Conservation (phyloP, 169 alveolate species). For the Theileria parva region DNA sequence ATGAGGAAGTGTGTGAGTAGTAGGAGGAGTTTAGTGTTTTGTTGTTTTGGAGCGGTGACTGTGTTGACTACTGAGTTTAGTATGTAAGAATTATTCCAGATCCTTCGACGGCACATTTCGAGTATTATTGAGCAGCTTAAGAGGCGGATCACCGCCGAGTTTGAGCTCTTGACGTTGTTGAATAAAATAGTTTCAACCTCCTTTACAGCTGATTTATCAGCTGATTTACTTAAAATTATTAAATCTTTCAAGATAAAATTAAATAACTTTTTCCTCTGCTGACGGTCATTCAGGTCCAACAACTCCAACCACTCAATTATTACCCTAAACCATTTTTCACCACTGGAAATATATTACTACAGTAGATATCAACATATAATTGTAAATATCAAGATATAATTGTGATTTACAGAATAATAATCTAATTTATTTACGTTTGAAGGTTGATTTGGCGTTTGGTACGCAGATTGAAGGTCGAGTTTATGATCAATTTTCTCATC, state of each 20-base stretch:
- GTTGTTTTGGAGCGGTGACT: neutral
- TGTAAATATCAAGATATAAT: too few species aligned
- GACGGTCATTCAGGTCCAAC: slow-evolving; percentile 54
- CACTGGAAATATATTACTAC: too few species aligned
- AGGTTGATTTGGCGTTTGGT: slow-evolving; percentile 49
- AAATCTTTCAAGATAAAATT: slow-evolving; percentile 47
- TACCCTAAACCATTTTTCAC: slow-evolving; percentile 12
- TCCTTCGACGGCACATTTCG: slow-evolving; percentile 65
- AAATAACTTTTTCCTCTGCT: slow-evolving; percentile 38
- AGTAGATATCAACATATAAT: too few species aligned
- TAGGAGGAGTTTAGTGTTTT: neutral
- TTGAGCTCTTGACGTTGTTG: slow-evolving; percentile 15
- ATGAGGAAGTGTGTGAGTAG: slow-evolving; percentile 40
- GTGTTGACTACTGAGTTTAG: slow-evolving; percentile 56
- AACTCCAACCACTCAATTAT: slow-evolving; percentile 54
- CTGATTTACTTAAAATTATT: slow-evolving; percentile 12
- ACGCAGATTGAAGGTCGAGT: slow-evolving; percentile 51
- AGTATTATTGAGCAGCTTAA: slow-evolving; percentile 66
- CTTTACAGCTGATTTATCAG: neutral
- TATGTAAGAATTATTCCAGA: slow-evolving; percentile 66
- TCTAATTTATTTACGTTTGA: slow-evolving; percentile 23
- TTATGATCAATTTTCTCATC: slow-evolving; percentile 33
- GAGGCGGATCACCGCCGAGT: slow-evolving; percentile 24
- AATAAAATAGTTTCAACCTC: slow-evolving; percentile 26
- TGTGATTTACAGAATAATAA: too few species aligned